Conservation (phyloP, 225 moss, liverwort and hornwort genomes). For the Rhytidiadelphus loreus region DNA sequence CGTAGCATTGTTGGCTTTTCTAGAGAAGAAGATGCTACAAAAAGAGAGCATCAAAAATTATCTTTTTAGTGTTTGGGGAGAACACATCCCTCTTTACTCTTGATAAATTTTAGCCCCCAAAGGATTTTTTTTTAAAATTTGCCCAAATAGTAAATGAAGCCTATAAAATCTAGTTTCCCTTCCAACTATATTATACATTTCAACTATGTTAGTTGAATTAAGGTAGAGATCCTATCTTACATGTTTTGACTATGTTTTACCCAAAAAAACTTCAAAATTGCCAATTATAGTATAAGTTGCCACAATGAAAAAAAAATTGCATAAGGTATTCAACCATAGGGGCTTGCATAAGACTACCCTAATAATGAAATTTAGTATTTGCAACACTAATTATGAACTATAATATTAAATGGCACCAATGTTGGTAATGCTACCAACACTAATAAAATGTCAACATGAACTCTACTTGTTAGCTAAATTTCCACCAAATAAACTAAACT, state of each 20-base stretch:
- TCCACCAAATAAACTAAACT: background rate
- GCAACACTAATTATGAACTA: no score
- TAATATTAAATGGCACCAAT: background rate
- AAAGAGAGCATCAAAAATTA: background rate
- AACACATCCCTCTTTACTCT: background rate
- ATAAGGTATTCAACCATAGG: background rate
- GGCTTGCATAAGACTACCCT: background rate
- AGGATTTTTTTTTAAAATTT: rapidly evolving
- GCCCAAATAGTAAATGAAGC: background rate
- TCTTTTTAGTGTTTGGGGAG: background rate
- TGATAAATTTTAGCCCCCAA: background rate
- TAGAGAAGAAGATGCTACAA: background rate
- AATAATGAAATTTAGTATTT: background rate
- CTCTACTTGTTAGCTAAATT: background rate
- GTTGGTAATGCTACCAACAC: background rate
- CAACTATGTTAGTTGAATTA: no score
- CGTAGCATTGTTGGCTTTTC: background rate
- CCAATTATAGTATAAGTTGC: background rate
- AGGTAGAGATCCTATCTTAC: no score
- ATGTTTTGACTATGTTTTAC: background rate
- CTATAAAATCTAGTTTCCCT: no score
- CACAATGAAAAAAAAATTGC: background rate
- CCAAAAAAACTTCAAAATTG: background rate
- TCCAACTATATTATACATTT: no score
- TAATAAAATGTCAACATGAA: background rate